Percentiles rank a stretch among this genome's conserved stretches.
phyloP scores from a whole-genome alignment of 2,329 filamentous ascomycete genomes.

The Didymella arachidicola region DNA sequence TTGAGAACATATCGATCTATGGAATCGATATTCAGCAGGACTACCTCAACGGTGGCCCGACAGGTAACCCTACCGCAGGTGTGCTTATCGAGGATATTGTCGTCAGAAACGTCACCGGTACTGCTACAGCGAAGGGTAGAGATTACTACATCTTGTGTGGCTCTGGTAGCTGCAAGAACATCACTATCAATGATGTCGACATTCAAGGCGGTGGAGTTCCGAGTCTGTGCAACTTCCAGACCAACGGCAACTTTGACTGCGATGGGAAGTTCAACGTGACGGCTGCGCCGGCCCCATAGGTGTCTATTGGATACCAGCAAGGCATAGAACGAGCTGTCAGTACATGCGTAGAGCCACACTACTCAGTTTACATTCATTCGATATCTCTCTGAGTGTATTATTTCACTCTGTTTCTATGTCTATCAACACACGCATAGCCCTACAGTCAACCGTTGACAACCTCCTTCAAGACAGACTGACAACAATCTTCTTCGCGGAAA shows the following conservation, averaged over 20 bases:
- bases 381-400: no score
- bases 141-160: slow-evolving; percentile 65
- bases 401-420: no score
- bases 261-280: slow-evolving; percentile 28
- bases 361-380: neutral
- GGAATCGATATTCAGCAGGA: slow-evolving; percentile 63
- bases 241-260: slow-evolving; percentile 39
- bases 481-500: slow-evolving; percentile 13
- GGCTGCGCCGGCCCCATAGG: slow-evolving; percentile 5
- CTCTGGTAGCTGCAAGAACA: slow-evolving; percentile 60
- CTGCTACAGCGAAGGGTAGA: slow-evolving; percentile 42
- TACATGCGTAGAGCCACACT: neutral
- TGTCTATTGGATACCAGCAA: neutral
- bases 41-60: slow-evolving; percentile 58
- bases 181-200: slow-evolving; percentile 60
- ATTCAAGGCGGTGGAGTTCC: slow-evolving; percentile 50
- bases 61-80: slow-evolving; percentile 56
- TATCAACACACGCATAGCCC: no score
- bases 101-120: slow-evolving; percentile 54
- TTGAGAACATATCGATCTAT: slow-evolving; percentile 57
- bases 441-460: neutral
- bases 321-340: no score
- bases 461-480: neutral
- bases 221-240: slow-evolving; percentile 40
- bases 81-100: slow-evolving; percentile 57